These are phyloP conservation scores for Rubroshorea leprosula DNA, from an alignment of 345 rosid genomes.

Conservation along the genomic window DNA sequence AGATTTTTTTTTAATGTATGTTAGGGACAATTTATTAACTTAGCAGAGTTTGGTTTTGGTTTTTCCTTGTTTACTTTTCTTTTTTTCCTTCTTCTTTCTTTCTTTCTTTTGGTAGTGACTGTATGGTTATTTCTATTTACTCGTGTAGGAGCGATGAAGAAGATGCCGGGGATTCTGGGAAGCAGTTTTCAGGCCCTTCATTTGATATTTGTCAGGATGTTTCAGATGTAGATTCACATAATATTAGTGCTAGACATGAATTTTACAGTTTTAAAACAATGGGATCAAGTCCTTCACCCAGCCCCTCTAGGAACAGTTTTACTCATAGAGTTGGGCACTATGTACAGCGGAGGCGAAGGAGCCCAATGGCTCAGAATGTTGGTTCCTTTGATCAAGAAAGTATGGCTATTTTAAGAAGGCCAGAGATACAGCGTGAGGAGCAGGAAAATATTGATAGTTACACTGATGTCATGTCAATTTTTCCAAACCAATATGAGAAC, in stretches of 20 bases:
- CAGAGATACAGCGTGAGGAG: slow-evolving; percentile 39
- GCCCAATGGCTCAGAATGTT: slow-evolving; percentile 40
- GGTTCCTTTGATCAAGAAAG: slow-evolving; percentile 49
- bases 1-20: neutral
- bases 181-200: slow-evolving; percentile 53
- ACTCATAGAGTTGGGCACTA: slow-evolving; percentile 65
- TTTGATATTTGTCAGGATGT: slow-evolving; percentile 58
- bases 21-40: neutral
- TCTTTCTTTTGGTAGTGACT: neutral
- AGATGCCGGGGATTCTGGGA: slow-evolving; percentile 48
- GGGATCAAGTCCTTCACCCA: slow-evolving; percentile 77
- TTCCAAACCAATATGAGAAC: slow-evolving; percentile 32
- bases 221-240: slow-evolving; percentile 72
- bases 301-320: slow-evolving; percentile 88
- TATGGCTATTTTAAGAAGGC: slow-evolving; percentile 52
- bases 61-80: neutral
- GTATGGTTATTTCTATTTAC: slow-evolving; percentile 9
- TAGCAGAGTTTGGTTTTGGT: neutral
- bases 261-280: slow-evolving; percentile 59
- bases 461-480: slow-evolving; percentile 33
- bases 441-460: slow-evolving; percentile 42
- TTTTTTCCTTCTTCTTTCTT: no score
- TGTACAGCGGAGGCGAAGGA: slow-evolving; percentile 69
- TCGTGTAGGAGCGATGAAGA: slow-evolving; percentile 75
- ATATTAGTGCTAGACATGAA: slow-evolving; percentile 79